Percentiles rank a stretch among this genome's conserved stretches.
Evolutionary conservation across 2,329 filamentous ascomycete species (phyloP).

Genomic region (Grosmannia huntii): DNA sequence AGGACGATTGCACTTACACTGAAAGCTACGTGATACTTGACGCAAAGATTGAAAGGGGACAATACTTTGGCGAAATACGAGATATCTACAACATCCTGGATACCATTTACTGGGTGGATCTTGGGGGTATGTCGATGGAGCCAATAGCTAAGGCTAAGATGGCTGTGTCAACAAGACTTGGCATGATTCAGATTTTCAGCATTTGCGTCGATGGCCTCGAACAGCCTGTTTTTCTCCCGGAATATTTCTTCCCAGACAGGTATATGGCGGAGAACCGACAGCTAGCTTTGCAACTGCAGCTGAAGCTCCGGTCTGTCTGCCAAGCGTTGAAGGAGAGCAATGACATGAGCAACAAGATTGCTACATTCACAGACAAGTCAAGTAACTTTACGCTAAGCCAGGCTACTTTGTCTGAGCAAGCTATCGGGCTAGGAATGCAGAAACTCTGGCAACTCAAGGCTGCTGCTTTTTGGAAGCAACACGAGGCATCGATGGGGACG

Average conservation of each 20-base stretch:
- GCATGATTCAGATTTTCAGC: constrained; percentile 12
- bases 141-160: not conserved
- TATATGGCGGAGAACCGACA: constrained; percentile 13
- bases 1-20: not conserved
- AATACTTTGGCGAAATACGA: constrained; percentile 59
- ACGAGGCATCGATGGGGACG: constrained; percentile 11
- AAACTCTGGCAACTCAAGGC: constrained; percentile 13
- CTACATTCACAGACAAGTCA: constrained; percentile 4
- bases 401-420: constrained; percentile 9
- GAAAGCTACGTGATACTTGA: constrained; percentile 13
- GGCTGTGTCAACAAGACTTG: constrained; percentile 6
- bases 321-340: constrained; percentile 7
- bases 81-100: constrained; percentile 24
- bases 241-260: constrained; percentile 14
- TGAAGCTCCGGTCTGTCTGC: constrained; percentile 8
- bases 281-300: constrained; percentile 10
- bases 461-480: constrained; percentile 10
- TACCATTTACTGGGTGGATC: constrained; percentile 18
- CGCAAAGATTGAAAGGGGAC: constrained; percentile 55
- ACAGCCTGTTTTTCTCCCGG: constrained; percentile 13
- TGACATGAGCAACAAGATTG: constrained; percentile 1
- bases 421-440: constrained; percentile 11
- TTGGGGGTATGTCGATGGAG: not conserved
- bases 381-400: constrained; percentile 6
- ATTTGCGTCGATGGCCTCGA: constrained; percentile 7